Percentiles rank a stretch among this genome's conserved stretches.
These are phyloP conservation scores for Daldinia grandis DNA, from an alignment of 495 filamentous ascomycete species.

Conservation along the genomic window DNA sequence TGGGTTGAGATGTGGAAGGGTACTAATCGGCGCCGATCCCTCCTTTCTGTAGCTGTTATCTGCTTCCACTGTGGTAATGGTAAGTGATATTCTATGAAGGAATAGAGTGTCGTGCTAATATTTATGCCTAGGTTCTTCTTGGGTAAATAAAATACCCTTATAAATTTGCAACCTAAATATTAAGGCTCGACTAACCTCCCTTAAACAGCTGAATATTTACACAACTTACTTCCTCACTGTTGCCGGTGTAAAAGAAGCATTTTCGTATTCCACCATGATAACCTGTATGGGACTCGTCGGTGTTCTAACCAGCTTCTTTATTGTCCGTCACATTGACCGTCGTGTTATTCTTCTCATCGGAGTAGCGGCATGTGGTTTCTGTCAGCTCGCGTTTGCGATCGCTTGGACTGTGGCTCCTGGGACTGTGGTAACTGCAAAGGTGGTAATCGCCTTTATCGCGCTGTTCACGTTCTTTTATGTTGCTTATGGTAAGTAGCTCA, in stretches of 20 bases:
- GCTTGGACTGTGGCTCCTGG: constrained; percentile 58
- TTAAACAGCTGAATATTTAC: constrained; percentile 29
- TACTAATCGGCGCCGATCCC: constrained; percentile 35
- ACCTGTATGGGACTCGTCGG: constrained; percentile 59
- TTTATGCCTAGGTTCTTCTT: constrained; percentile 42
- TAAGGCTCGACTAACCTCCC: background rate
- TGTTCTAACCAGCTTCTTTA: constrained; percentile 54
- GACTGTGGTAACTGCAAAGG: constrained; percentile 49
- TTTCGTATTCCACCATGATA: constrained; percentile 60
- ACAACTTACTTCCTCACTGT: constrained; percentile 61
- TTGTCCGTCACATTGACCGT: constrained; percentile 58
- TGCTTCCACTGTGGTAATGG: constrained; percentile 49
- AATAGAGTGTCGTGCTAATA: constrained; percentile 7
- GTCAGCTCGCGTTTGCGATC: constrained; percentile 57
- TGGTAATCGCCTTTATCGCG: constrained; percentile 55
- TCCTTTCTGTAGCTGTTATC: constrained; percentile 44
- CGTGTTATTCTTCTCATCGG: constrained; percentile 58
- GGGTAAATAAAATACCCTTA: constrained; percentile 22
- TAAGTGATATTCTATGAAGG: constrained; percentile 3
- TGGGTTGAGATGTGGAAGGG: constrained; percentile 59
- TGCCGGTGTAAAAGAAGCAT: constrained; percentile 59
- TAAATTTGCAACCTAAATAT: background rate
- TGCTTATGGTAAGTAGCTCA: constrained; percentile 42
- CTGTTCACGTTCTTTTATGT: constrained; percentile 53
- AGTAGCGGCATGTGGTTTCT: constrained; percentile 56